Evolutionary conservation across 2,329 filamentous ascomycete species (phyloP).

Genomic region (Hymenoscyphus albidus): DNA sequence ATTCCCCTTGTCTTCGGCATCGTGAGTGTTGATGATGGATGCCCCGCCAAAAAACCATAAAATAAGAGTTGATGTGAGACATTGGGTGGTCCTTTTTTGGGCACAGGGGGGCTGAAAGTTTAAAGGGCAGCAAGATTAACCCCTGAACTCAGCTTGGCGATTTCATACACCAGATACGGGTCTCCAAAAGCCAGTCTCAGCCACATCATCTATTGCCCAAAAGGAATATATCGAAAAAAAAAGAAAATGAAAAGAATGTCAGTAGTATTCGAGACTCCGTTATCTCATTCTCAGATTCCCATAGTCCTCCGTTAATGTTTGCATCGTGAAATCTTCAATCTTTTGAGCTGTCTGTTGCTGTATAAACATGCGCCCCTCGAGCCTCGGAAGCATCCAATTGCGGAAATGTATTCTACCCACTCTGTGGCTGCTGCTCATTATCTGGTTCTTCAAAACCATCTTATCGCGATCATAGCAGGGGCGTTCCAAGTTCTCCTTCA

Average conservation of each 20-base stretch:
- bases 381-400: conserved; percentile 2
- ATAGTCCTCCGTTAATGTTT: not conserved
- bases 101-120: not conserved
- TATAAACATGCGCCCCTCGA: not conserved
- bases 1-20: not conserved
- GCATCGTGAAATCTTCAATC: not conserved
- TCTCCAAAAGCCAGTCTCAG: not conserved
- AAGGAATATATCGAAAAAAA: not conserved
- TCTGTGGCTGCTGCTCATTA: conserved; percentile 2
- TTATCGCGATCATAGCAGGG: not conserved
- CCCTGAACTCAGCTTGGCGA: not conserved
- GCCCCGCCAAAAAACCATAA: no score
- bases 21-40: not conserved
- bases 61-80: no score
- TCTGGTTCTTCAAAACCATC: conserved; percentile 6
- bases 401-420: conserved; percentile 2
- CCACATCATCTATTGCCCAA: not conserved
- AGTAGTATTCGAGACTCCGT: not conserved
- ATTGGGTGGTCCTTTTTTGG: not conserved
- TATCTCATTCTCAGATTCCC: not conserved
- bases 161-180: not conserved
- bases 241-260: no score
- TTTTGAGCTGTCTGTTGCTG: not conserved
- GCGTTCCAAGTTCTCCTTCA: not conserved
- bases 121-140: not conserved